Evolutionary conservation across 345 rosid species (phyloP), one percentile per base, ranked within the genome.

Genomic region (Eucalyptus camaldulensis): DNA sequence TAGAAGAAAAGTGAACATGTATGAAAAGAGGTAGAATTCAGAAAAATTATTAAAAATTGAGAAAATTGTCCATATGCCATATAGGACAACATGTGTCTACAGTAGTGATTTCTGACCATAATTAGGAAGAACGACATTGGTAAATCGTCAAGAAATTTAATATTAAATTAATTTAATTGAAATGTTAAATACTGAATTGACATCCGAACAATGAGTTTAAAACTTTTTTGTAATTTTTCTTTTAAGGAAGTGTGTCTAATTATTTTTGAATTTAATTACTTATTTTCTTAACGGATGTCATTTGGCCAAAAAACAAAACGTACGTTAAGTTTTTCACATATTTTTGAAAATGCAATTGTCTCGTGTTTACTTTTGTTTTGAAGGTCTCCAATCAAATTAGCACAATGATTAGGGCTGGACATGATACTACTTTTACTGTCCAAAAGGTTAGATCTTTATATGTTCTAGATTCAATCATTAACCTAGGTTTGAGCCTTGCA

Each of bases 51-150:
- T 13, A 65, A n/a, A 65, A 65, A 14, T n/a, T 65, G 19, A 14
- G 8, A 65, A 65, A 65, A 13, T n/a, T 72, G 14, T 11, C 5
- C 8, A 72, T 5, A 7, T 72, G 13, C 5, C 25, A 72, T 5
- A 40, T 8, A 5, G 4, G 8, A 5, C 11, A 10, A 19, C 44
- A 56, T 22, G 27, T 56, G 7, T 72, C 24, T 4, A 19, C 11
- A 10, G 37, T 0, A 8, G 3, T 1, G 21, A 67, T 31, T 15
- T 69, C 3, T 17, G 0, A 9, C 22, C 80, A 69, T 31, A 31
- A 69, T 69, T 69, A 5, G 4, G 3, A 3, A 4, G 40, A 69
- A 33, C 0, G 4, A 9, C 7, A 72, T 21, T 37, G 5, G 4
- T 6, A 37, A 37, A 72, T 37, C 1, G 2, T 72, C 5, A 72